Evolutionary conservation across 2,329 filamentous ascomycete species (phyloP).

Genomic region (Phialemonium atrogriseum): DNA sequence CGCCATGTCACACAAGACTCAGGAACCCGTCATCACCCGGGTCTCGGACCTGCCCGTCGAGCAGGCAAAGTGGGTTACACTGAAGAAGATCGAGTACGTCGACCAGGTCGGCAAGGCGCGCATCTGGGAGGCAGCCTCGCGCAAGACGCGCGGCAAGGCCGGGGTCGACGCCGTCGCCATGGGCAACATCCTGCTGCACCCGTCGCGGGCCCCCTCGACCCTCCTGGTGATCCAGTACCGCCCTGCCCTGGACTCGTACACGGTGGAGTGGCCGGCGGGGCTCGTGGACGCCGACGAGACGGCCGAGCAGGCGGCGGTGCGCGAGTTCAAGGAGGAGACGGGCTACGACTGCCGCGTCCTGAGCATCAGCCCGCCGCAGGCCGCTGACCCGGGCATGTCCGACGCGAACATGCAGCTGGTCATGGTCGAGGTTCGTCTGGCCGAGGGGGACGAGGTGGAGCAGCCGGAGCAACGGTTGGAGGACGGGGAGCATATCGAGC

Average conservation of each 20-base stretch:
- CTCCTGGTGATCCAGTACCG: slow-evolving; percentile 45
- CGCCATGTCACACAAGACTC: slow-evolving; percentile 28
- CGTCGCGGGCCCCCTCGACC: slow-evolving; percentile 33
- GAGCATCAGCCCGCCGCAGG: slow-evolving; percentile 43
- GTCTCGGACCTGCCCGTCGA: slow-evolving; percentile 37
- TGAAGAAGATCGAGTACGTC: slow-evolving; percentile 47
- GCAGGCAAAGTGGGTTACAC: slow-evolving; percentile 49
- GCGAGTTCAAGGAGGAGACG: slow-evolving; percentile 48
- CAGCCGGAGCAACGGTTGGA: slow-evolving; percentile 51
- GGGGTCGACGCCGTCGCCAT: slow-evolving; percentile 56
- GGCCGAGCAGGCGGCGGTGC: slow-evolving; percentile 40
- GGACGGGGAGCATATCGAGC: slow-evolving; percentile 53
- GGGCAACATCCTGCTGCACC: slow-evolving; percentile 46
- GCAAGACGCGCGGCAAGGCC: slow-evolving; percentile 44
- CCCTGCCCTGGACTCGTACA: slow-evolving; percentile 41
- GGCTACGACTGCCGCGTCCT: slow-evolving; percentile 43
- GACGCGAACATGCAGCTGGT: slow-evolving; percentile 54
- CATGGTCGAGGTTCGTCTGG: slow-evolving; percentile 48
- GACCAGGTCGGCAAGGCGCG: slow-evolving; percentile 46
- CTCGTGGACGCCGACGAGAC: slow-evolving; percentile 44
- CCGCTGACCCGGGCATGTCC: slow-evolving; percentile 50
- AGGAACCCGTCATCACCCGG: slow-evolving; percentile 36
- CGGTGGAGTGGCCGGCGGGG: slow-evolving; percentile 46
- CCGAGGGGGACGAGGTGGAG: slow-evolving; percentile 36
- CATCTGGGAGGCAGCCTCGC: slow-evolving; percentile 52